phyloP scores from a whole-genome alignment of 2,329 filamentous ascomycete genomes.

The Cladosporium sp. region DNA sequence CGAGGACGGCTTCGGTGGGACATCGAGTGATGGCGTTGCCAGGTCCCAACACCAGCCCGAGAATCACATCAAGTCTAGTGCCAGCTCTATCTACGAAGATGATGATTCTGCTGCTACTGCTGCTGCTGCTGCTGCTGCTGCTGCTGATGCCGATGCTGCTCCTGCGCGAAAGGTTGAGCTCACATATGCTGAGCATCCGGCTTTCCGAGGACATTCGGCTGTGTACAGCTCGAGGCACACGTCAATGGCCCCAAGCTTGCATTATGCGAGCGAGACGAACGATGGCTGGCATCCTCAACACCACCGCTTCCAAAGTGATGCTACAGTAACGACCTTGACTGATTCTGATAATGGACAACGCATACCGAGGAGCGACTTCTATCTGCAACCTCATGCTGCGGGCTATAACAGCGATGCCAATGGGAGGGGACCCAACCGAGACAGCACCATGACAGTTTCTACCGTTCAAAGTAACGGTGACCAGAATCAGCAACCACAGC shows the following conservation, averaged over 20 bases:
- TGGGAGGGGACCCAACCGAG: not conserved
- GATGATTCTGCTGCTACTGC: slow-evolving; percentile 34
- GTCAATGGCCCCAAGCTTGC: slow-evolving; percentile 8
- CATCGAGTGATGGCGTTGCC: not conserved
- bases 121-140: slow-evolving; percentile 17
- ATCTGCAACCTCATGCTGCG: slow-evolving; percentile 22
- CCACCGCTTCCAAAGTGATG: slow-evolving; percentile 9
- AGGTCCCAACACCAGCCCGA: slow-evolving; percentile 3
- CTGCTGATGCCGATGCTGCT: slow-evolving; percentile 17
- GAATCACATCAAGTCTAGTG: slow-evolving; percentile 40
- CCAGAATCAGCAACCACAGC: not conserved
- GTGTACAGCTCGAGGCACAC: slow-evolving; percentile 15
- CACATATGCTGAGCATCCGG: slow-evolving; percentile 29
- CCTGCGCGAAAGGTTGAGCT: slow-evolving; percentile 21
- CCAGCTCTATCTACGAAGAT: slow-evolving; percentile 52
- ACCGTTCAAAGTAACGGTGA: not conserved
- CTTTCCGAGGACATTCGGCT: slow-evolving; percentile 25
- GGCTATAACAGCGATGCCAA: slow-evolving; percentile 6
- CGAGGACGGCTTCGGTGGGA: not conserved
- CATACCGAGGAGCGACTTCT: slow-evolving; percentile 15
- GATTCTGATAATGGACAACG: slow-evolving; percentile 10
- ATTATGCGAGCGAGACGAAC: slow-evolving; percentile 4
- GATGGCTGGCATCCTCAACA: slow-evolving; percentile 8
- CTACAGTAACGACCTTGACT: slow-evolving; percentile 10
- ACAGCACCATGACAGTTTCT: not conserved